These are phyloP conservation scores for Xylaria flabelliformis DNA, from an alignment of 495 filamentous ascomycete species.

Conservation along the genomic window DNA sequence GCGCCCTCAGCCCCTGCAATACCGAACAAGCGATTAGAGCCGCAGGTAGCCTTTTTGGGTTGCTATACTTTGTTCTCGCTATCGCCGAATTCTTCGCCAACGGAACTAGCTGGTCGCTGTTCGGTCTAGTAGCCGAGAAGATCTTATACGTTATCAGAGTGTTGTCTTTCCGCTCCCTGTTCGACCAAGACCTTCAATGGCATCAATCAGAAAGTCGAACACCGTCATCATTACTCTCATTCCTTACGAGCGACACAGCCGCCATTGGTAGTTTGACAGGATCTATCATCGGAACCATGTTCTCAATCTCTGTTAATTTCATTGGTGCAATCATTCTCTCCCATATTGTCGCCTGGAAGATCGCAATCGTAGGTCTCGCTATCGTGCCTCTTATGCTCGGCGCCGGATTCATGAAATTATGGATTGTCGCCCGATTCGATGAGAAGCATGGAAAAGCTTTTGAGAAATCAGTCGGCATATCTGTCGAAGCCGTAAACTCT, in stretches of 20 bases:
- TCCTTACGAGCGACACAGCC: conserved; percentile 60
- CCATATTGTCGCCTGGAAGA: conserved; percentile 68
- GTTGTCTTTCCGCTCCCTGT: conserved; percentile 54
- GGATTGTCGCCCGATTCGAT: conserved; percentile 61
- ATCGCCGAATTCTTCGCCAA: conserved; percentile 55
- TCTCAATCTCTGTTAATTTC: conserved; percentile 54
- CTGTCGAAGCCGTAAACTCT: conserved; percentile 57
- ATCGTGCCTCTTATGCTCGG: conserved; percentile 61
- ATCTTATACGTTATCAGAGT: conserved; percentile 51
- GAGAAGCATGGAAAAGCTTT: conserved; percentile 64
- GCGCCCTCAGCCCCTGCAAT: conserved; percentile 41
- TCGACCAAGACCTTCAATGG: conserved; percentile 58
- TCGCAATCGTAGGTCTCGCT: conserved; percentile 61
- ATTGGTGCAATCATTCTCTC: conserved; percentile 58
- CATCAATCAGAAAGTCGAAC: conserved; percentile 54
- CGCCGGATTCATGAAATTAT: conserved; percentile 62
- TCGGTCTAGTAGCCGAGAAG: conserved; percentile 57
- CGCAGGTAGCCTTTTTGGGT: conserved; percentile 55
- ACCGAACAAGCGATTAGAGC: conserved; percentile 42
- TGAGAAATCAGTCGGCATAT: conserved; percentile 57
- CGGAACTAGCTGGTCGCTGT: conserved; percentile 51
- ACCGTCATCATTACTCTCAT: conserved; percentile 56
- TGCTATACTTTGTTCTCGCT: conserved; percentile 62
- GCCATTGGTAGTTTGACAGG: conserved; percentile 52
- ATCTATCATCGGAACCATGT: conserved; percentile 53